These are phyloP conservation scores for Calonectria hongkongensis DNA, from an alignment of 2,329 filamentous ascomycete genomes.

Conservation along the genomic window DNA sequence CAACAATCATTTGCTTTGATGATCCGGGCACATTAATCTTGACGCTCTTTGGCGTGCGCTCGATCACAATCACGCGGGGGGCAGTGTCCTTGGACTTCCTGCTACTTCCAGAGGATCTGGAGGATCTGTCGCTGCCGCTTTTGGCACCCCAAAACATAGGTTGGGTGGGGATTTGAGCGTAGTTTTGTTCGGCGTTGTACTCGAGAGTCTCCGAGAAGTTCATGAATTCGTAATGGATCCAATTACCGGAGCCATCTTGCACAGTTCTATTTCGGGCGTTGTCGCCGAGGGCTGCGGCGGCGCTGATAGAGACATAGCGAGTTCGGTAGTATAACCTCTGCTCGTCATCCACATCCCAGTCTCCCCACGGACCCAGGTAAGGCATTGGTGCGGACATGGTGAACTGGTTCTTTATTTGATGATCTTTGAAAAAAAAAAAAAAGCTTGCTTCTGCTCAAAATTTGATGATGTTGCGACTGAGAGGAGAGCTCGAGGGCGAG, in stretches of 20 bases:
- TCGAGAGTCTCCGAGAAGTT: conserved; percentile 34
- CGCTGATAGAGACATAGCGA: conserved; percentile 48
- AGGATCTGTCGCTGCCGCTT: conserved; percentile 32
- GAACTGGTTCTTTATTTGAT: background rate
- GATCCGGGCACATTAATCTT: conserved; percentile 33
- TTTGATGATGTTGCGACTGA: conserved; percentile 7
- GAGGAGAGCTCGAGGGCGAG: background rate
- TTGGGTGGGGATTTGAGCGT: background rate
- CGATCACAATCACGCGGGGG: conserved; percentile 2
- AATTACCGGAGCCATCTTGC: conserved; percentile 43
- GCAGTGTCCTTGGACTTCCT: background rate
- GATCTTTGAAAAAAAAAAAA: background rate
- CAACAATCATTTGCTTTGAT: conserved; percentile 28
- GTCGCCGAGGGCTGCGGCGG: conserved; percentile 36
- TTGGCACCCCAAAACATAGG: too few species aligned
- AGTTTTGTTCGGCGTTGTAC: background rate
- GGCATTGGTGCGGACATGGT: conserved; percentile 23
- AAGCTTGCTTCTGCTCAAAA: background rate
- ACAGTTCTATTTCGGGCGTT: conserved; percentile 50
- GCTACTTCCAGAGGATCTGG: background rate
- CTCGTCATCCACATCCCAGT: conserved; percentile 45
- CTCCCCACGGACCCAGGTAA: conserved; percentile 41
- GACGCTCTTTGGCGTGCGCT: conserved; percentile 27
- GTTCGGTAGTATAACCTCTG: conserved; percentile 49
- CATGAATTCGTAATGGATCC: conserved; percentile 51